Evolutionary conservation across 768 basidiomycete species (phyloP).

Genomic region (Leccinum subtestaceum): DNA sequence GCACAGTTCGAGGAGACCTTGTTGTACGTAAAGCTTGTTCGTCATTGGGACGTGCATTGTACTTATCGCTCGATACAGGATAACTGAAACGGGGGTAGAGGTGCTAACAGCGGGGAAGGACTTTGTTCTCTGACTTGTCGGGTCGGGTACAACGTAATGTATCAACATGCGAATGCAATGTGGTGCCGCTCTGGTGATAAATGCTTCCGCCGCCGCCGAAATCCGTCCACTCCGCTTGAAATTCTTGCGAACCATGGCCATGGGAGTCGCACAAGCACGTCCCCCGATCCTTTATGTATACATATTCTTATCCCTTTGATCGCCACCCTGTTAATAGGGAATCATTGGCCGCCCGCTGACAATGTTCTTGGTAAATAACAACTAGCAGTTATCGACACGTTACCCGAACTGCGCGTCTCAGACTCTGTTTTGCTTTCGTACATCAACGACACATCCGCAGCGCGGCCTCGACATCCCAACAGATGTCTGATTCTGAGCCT

Average conservation of each 20-base stretch:
- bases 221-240: constrained; percentile 16
- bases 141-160: constrained; percentile 18
- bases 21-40: constrained; percentile 54
- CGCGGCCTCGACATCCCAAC: constrained; percentile 11
- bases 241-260: constrained; percentile 18
- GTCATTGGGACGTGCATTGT: constrained; percentile 1
- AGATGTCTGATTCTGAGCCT: constrained; percentile 32
- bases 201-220: constrained; percentile 19
- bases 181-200: background rate
- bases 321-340: constrained; percentile 26
- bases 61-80: constrained; percentile 44
- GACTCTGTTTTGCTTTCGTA: constrained; percentile 25
- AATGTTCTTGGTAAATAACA: constrained; percentile 30
- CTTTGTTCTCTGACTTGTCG: constrained; percentile 22
- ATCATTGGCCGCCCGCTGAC: constrained; percentile 27
- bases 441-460: constrained; percentile 18
- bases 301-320: constrained; percentile 29
- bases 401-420: constrained; percentile 18
- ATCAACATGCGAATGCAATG: constrained; percentile 25
- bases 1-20: constrained; percentile 99
- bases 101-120: constrained; percentile 65
- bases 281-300: constrained; percentile 29
- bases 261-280: constrained; percentile 21
- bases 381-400: constrained; percentile 25
- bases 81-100: constrained; percentile 90